Evolutionary conservation across 2,329 filamentous ascomycete genomes (phyloP), one percentile per base, ranked within the genome.

Genomic region (Achaetomium macrosporum): DNA sequence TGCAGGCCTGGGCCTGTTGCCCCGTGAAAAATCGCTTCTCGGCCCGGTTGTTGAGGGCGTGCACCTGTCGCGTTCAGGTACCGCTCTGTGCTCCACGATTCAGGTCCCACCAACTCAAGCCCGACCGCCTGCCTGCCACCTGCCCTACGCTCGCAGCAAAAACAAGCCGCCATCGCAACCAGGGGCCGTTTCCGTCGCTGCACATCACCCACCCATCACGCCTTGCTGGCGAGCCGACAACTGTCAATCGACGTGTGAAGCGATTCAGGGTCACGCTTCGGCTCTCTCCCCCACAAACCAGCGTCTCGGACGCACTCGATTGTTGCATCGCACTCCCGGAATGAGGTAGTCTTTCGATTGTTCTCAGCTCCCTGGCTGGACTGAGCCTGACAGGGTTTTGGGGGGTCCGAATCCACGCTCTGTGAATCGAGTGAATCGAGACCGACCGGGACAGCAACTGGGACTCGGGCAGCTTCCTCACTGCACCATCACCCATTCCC

Each of bases 301-400:
- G 54, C 57, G 54, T 51, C 47, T 52, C 54, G 53, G 58, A 54
- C 60, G 55, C 56, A 52, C 46, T 59, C 59, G 57, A 60, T 50
- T 48, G 39, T 31, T 53, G 37, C 57, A 48, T 46, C 59, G 57
- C 55, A 42, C 51, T 46, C 41, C 64, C 76, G 77, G 75, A 76
- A 82, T 82, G 78, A 75, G 77, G 78, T 81, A 81, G 75, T 71
- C 69, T 66, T 66, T 69, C 72, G 70, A 69, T 71, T 72, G 71
- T 68, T 69, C 77, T 80, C 78, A 80, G 77, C 73, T 80, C 77
- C 78, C 72, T 78, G 70, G 74, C 73, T 71, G 78, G 78, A 81
- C 78, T 81, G 77, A 77, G 76, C 69, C 57, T 40, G 50, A 51
- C 44, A 53, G 8, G 33, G 33, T 10, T n/a, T n/a, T 44, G 9